Evolutionary conservation across 2,329 filamentous ascomycete species (phyloP), one percentile per base, ranked within the genome.

Genomic region (Cercospora zeina): DNA sequence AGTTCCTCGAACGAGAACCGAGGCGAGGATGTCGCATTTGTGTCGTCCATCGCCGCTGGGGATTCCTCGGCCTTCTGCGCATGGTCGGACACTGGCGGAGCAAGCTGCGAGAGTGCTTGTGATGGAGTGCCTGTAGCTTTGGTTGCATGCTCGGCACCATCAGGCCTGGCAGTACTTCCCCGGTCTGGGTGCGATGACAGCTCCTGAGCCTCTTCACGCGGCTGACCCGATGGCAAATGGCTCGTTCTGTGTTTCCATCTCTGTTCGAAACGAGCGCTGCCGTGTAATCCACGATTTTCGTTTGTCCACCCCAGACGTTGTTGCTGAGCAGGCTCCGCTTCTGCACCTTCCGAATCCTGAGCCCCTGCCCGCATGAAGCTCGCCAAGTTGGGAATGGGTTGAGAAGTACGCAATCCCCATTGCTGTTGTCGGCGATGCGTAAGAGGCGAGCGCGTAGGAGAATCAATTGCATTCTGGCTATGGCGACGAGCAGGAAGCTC

Each of bases 121-220:
- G 67, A 68, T 5, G 67, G 71, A 1, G 69, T 66, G 27, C 62
- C 62, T 11, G 31, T 34, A 30, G 27, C 53, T n/a, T 51, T 27
- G 10, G 56, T 45, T 4, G 63, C 65, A 42, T 54, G 49, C 11
- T 63, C 63, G 19, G 33, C 19, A 13, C 68, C 69, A 49, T 54
- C 65, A 49, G 70, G 68, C 16, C 65, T 65, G 4, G 72, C 71
- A 10, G 69, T 71, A 62, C 70, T 71, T 24, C 73, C 58, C 8
- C 71, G 65, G 2, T 67, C 66, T 7, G 67, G 65, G 51, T 68
- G 67, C 6, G 69, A 66, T 5, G 63, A 36, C 13, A 69, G 47
- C 9, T 58, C 60, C 13, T 59, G 51, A 33, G 45, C 45, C 34
- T 60, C 58, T 24, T 64, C 60, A 5, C 66, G 64, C 33, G 65